Evolutionary conservation across 2,329 filamentous ascomycete genomes (phyloP).

Genomic region (Microcyclosporella mali): DNA sequence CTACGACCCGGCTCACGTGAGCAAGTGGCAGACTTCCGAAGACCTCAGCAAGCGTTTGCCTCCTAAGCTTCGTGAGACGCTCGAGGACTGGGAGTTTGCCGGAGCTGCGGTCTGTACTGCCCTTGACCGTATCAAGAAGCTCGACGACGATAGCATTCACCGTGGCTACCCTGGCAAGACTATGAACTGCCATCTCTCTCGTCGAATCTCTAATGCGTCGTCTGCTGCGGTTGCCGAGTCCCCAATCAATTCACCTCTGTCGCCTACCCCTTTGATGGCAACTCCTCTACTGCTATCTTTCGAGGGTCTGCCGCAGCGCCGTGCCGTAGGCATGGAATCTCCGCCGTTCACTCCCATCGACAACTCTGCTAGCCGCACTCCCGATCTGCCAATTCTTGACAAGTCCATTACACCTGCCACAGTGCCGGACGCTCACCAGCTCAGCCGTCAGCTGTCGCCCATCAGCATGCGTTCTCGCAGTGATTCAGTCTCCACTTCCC

Average conservation of each 20-base stretch:
- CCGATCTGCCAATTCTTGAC: slow-evolving; percentile 9
- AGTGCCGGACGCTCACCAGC: slow-evolving; percentile 13
- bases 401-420: slow-evolving; percentile 3
- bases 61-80: slow-evolving; percentile 26
- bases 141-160: slow-evolving; percentile 30
- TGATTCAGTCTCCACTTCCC: slow-evolving; percentile 5
- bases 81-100: slow-evolving; percentile 37
- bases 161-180: slow-evolving; percentile 29
- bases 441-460: slow-evolving; percentile 18
- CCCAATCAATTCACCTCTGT: slow-evolving; percentile 14
- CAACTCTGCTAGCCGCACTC: slow-evolving; percentile 18
- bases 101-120: slow-evolving; percentile 42
- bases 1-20: slow-evolving; percentile 34
- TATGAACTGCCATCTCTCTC: slow-evolving; percentile 10
- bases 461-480: slow-evolving; percentile 10
- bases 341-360: slow-evolving; percentile 30
- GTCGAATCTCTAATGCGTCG: slow-evolving; percentile 7
- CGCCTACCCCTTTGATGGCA: slow-evolving; percentile 8
- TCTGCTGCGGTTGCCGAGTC: slow-evolving; percentile 3
- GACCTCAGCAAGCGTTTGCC: slow-evolving; percentile 35
- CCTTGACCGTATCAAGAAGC: slow-evolving; percentile 30
- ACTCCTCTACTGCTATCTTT: slow-evolving; percentile 7
- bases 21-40: slow-evolving; percentile 34
- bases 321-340: slow-evolving; percentile 24
- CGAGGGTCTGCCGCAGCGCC: slow-evolving; percentile 9